Base-by-base conservation (phyloP, 306 rosid species). In the Vicia sativa region DNA sequence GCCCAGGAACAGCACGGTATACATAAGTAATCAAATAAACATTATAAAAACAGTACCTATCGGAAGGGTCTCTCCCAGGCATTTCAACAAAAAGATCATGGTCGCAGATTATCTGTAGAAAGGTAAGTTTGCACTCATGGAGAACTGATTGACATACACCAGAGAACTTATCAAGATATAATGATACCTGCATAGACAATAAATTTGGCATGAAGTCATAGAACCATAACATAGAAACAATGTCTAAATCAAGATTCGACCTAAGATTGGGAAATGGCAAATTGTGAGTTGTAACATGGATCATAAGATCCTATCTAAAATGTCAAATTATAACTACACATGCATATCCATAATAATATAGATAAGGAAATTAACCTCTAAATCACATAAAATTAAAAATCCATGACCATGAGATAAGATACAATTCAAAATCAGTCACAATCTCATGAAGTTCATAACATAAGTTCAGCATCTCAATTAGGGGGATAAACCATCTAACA, bases 31-130 rank as follows among this genome's bases (percentile, higher is more conserved):
- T 67, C 26, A 67, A 43, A 23, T 15, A 42, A 74, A 34, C 52
- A 65, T 14, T 39, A 65, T 18, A 21, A 10, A 45, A 45, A 12
- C 63, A 53, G 66, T 84, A 93, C 98, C 98, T 93, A 76, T 93
- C 98, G 69, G 98, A 93, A 75, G 98, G 97, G 76, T 93, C 98
- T 83, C 98, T 86, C 23, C 98, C 98, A 62, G 98, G 98, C 98
- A 93, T 93, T 88, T 93, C 98, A 68, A 93, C 95, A 79, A 93
- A 93, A 56, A 93, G 97, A 82, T 93, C 98, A 14, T 93, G 98
- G 76, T 93, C 98, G 56, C 97, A 93, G 73, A 90, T 66, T 65
- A 93, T 86, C 81, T 90, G 98, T 65, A 93, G 78, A 82, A 88
- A 90, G 62, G 97, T 82, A 71, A 93, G 98, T 79, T 90, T 93